Base-by-base conservation (phyloP, 257 asterid genomes). In the Henckelia pumila region DNA sequence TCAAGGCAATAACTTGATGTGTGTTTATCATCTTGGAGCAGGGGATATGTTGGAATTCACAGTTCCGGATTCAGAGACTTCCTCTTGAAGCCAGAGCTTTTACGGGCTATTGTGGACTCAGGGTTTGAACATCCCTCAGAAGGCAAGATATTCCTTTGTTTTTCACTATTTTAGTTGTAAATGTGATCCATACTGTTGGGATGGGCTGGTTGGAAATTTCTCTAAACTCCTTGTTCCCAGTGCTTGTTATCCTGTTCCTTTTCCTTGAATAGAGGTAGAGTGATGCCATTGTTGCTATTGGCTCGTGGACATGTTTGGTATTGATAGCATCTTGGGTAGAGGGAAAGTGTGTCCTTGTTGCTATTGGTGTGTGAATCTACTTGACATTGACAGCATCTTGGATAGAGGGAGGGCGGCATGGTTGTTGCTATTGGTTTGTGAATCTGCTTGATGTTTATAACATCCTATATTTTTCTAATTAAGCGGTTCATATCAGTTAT, bases 61-160 rank as follows among this genome's bases (percentile, higher is more conserved):
- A 83, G 88, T 80, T 80, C 88, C 6, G 88, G 88, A 61, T 83
- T 83, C 77, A 83, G 88, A 70, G 88, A 83, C 71, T 83, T 83
- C 80, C 88, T 83, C 2, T 73, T 83, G 75, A 83, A 83, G 77
- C 88, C 88, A 28, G 85, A 83, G 78, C 88, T 83, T 53, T 33
- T 83, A 32, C 78, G 88, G 49, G 85, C 88, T 53, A 83, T 83
- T 32, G 85, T 83, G 37, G 88, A 83, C 56, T 83, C 85, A 0
- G 88, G 88, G 23, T 80, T 83, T 73, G 88, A 83, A 70, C 88
- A 83, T 80, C 88, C 88, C 20, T 83, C 88, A 56, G 88, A 80
- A 83, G 88, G 88, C 76, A 80, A 73, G 81, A 62, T 69, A 24
- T 64, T 29, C 59, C 47, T 8, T 53, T 50, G 28, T 3, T 20